Percentiles rank a stretch among this genome's conserved stretches.
These are phyloP conservation scores for Phytophthora constricta DNA, from an alignment of 352 stramenopile species.

Conservation along the genomic window DNA sequence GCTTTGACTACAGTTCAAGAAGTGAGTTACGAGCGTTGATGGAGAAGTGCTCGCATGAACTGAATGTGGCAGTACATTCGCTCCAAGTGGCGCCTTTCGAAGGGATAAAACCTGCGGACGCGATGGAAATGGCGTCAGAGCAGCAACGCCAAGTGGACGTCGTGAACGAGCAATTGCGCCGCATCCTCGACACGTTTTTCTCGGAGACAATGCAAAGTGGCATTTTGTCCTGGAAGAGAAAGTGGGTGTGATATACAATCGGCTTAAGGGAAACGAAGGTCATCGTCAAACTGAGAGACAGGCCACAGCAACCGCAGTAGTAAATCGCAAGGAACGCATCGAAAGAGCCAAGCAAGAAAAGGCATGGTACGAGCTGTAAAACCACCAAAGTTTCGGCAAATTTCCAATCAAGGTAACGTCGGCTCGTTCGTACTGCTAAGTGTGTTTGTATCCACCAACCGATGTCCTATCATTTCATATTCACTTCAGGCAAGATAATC, in stretches of 20 bases:
- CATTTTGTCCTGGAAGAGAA: slow-evolving; percentile 19
- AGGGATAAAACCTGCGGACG: slow-evolving; percentile 3
- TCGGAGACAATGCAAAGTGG: slow-evolving; percentile 24
- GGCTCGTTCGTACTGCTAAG: no score
- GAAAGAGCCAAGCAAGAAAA: slow-evolving; percentile 39
- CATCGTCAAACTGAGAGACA: slow-evolving; percentile 16
- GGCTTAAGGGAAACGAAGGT: slow-evolving; percentile 6
- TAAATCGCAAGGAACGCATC: slow-evolving; percentile 36
- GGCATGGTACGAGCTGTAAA: slow-evolving; percentile 29
- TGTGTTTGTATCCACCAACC: no score
- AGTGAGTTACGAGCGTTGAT: slow-evolving; percentile 17
- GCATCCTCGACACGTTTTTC: slow-evolving; percentile 35
- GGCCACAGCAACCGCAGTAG: slow-evolving; percentile 22
- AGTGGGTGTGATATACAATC: slow-evolving; percentile 22
- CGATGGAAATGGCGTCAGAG: slow-evolving; percentile 13
- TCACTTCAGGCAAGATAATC: no score
- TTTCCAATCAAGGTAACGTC: no score
- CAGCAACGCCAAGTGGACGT: slow-evolving; percentile 15
- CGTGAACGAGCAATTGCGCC: slow-evolving; percentile 30
- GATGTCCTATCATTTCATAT: no score
- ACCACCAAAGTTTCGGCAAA: background rate
- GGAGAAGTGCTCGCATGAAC: slow-evolving; percentile 22
- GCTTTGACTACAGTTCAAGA: slow-evolving; percentile 23
- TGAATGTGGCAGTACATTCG: slow-evolving; percentile 13
- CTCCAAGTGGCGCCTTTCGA: slow-evolving; percentile 11